Percentiles rank a stretch among this genome's conserved stretches.
Conservation (phyloP, 139 green algal genomes). For the Asterochloris erici region DNA sequence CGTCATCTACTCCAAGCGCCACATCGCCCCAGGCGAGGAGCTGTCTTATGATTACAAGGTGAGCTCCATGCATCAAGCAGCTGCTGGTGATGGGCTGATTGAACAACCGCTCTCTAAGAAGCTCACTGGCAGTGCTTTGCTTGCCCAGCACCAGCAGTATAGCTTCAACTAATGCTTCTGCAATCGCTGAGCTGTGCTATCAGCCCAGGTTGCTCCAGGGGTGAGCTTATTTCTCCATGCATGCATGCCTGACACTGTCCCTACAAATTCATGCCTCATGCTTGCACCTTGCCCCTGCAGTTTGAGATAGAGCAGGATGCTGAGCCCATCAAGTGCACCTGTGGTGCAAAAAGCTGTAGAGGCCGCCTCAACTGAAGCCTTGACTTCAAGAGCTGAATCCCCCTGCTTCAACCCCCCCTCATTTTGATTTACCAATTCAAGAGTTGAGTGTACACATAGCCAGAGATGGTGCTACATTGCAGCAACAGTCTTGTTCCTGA, state of each 20-base stretch:
- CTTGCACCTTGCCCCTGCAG: conserved; percentile 22
- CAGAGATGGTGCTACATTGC: conserved; percentile 12
- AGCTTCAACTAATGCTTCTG: not conserved
- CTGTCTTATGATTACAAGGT: conserved; percentile 88
- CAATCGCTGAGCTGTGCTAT: not conserved
- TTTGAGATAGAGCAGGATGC: conserved; percentile 51
- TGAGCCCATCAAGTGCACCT: conserved; percentile 52
- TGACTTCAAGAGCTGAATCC: conserved; percentile 24
- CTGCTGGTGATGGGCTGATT: not conserved
- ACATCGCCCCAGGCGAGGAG: conserved; percentile 70
- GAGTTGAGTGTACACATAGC: conserved; percentile 47
- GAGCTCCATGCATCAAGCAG: not conserved
- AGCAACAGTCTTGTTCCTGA: not conserved
- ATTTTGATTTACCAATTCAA: conserved; percentile 55
- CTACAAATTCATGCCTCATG: not conserved
- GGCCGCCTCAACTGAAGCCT: conserved; percentile 69
- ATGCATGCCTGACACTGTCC: not conserved
- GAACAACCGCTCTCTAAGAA: too few relatives aligned
- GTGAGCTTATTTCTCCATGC: not conserved
- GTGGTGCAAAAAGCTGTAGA: conserved; percentile 58
- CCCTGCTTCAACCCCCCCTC: too few relatives aligned
- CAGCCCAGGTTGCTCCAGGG: not conserved
- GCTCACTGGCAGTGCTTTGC: not conserved
- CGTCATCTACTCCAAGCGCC: conserved; percentile 71
- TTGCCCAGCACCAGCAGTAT: not conserved